Percentiles rank a stretch among this genome's conserved stretches.
Evolutionary conservation across 2,329 filamentous ascomycete genomes (phyloP).

Genomic region (Camillea tinctor): DNA sequence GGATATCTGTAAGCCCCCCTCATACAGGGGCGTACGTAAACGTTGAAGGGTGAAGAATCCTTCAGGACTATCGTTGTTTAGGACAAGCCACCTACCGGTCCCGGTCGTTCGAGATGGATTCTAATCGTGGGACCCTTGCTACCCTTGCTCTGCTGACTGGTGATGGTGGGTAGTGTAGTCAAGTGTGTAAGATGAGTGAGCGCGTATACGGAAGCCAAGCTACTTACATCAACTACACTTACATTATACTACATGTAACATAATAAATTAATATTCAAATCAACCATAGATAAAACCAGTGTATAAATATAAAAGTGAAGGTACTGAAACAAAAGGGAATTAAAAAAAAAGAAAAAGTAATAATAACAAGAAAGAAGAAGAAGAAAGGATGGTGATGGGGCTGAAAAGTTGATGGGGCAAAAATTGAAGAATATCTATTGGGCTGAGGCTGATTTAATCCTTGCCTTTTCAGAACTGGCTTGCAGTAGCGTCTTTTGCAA

Average conservation of each 20-base stretch:
- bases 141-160: not conserved
- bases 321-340: not conserved
- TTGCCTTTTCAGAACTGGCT: not conserved
- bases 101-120: not conserved
- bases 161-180: no score
- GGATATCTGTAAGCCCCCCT: not conserved
- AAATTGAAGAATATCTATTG: not conserved
- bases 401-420: not conserved
- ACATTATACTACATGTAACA: no score
- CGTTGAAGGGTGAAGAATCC: not conserved
- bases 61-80: not conserved
- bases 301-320: not conserved
- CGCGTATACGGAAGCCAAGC: not conserved
- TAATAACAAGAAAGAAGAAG: no score
- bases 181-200: no score
- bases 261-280: no score
- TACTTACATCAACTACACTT: not conserved
- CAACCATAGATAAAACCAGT: no score
- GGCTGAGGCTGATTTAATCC: slow-evolving; percentile 3
- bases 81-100: not conserved
- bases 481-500: not conserved
- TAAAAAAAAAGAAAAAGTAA: not conserved
- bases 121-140: no score
- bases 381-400: not conserved
- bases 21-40: not conserved